Conservation (phyloP, 768 basidiomycete species). For the Trametes villosa region DNA sequence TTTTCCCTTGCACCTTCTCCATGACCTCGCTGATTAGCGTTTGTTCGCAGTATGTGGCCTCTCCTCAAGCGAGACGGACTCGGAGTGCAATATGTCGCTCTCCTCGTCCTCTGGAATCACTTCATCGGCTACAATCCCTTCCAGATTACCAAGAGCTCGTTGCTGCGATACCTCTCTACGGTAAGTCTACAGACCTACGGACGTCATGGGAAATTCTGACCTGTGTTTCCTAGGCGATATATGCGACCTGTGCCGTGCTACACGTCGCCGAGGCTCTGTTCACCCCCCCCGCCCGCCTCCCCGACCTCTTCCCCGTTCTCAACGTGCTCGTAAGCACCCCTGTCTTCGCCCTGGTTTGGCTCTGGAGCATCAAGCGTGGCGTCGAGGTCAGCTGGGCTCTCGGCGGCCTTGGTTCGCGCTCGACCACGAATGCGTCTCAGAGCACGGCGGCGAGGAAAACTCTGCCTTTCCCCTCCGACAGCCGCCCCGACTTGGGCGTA, state of each 20-base stretch:
- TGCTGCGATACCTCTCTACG: constrained; percentile 57
- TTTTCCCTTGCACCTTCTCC: constrained; percentile 25
- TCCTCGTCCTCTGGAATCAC: constrained; percentile 80
- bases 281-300: constrained; percentile 73
- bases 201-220: background rate
- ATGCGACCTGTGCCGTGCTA: constrained; percentile 55
- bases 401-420: constrained; percentile 48
- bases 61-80: constrained; percentile 80
- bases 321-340: constrained; percentile 83
- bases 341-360: constrained; percentile 81
- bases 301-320: constrained; percentile 82
- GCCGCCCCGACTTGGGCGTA: background rate
- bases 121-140: constrained; percentile 79
- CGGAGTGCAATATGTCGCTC: constrained; percentile 70
- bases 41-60: constrained; percentile 82
- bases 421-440: background rate
- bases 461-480: background rate
- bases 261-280: constrained; percentile 69
- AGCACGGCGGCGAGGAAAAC: background rate
- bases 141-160: constrained; percentile 46
- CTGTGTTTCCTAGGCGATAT: constrained; percentile 48
- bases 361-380: constrained; percentile 87
- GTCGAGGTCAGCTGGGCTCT: constrained; percentile 83
- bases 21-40: constrained; percentile 6
- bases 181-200: constrained; percentile 40